phyloP scores from a whole-genome alignment of 176 grass and related monocot genomes.

The Cocos nucifera region DNA sequence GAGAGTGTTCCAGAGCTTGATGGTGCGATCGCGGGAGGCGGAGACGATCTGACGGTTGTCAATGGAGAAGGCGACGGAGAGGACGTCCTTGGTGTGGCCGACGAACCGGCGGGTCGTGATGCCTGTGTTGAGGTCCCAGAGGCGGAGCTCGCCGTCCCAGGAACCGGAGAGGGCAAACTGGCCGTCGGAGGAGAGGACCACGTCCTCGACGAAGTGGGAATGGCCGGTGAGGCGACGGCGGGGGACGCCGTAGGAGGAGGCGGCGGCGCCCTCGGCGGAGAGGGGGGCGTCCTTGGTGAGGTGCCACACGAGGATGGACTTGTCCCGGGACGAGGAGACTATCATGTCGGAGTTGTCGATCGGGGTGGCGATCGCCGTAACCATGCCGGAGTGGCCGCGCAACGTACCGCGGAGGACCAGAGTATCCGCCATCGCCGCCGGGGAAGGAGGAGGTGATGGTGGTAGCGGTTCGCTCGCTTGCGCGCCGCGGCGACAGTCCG shows the following conservation, averaged over 20 bases:
- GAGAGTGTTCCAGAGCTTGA: slow-evolving; percentile 95
- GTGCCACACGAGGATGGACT: slow-evolving; percentile 81
- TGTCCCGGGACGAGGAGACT: slow-evolving; percentile 90
- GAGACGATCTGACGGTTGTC: slow-evolving; percentile 97
- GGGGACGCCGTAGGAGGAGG: slow-evolving; percentile 50
- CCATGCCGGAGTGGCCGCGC: slow-evolving; percentile 61
- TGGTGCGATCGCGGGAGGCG: slow-evolving; percentile 69
- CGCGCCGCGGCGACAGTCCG: too few relatives aligned
- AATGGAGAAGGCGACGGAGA: slow-evolving; percentile 82
- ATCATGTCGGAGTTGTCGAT: slow-evolving; percentile 72
- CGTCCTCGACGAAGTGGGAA: slow-evolving; percentile 89
- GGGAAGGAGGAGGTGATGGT: too few relatives aligned
- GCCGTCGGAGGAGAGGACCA: slow-evolving; percentile 70
- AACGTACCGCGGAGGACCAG: slow-evolving; percentile 70
- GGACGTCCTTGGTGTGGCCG: slow-evolving; percentile 81
- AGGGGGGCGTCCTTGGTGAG: slow-evolving; percentile 40
- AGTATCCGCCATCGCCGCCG: slow-evolving; percentile 41
- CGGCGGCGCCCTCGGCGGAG: slow-evolving; percentile 2
- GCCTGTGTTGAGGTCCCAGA: slow-evolving; percentile 71
- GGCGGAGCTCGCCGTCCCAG: slow-evolving; percentile 87
- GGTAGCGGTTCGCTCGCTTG: too few relatives aligned
- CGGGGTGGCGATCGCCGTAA: slow-evolving; percentile 76
- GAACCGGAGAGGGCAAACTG: slow-evolving; percentile 85
- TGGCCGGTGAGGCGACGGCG: slow-evolving; percentile 84
- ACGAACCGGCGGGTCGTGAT: slow-evolving; percentile 67